phyloP scores from a whole-genome alignment of 2,329 filamentous ascomycete genomes.

The Xylaria arbuscula region DNA sequence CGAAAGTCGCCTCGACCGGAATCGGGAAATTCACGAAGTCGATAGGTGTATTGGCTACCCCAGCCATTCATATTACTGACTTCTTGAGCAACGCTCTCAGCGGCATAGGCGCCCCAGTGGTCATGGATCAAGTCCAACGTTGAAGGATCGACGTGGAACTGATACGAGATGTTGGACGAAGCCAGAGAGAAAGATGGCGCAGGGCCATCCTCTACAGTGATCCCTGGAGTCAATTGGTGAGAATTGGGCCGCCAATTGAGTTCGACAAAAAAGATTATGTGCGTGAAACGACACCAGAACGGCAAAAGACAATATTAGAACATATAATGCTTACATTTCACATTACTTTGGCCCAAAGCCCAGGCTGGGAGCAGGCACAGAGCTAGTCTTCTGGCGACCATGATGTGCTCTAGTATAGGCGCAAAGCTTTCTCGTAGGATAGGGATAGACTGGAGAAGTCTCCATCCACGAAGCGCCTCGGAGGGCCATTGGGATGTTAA shows the following conservation, averaged over 20 bases:
- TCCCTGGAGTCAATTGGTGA: conserved; percentile 41
- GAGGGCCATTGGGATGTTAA: conserved; percentile 21
- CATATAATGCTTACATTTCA: conserved; percentile 32
- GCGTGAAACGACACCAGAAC: not conserved
- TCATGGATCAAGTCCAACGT: conserved; percentile 69
- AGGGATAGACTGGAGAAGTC: not conserved
- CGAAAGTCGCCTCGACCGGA: conserved; percentile 72
- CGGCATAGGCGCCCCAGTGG: conserved; percentile 68
- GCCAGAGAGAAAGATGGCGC: conserved; percentile 45
- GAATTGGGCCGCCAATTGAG: conserved; percentile 22
- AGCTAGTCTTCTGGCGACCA: conserved; percentile 32
- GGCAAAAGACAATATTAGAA: not conserved
- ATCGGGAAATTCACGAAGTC: conserved; percentile 72
- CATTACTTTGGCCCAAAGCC: conserved; percentile 32
- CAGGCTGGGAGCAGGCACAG: conserved; percentile 33
- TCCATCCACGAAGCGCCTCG: conserved; percentile 6
- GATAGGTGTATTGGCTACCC: conserved; percentile 61
- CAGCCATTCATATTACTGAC: conserved; percentile 64
- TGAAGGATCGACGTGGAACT: conserved; percentile 69
- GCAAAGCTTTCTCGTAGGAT: conserved; percentile 12
- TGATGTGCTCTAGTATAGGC: conserved; percentile 25
- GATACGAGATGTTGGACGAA: conserved; percentile 63
- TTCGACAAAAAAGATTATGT: not conserved
- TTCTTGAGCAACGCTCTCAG: conserved; percentile 62
- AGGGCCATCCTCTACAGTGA: conserved; percentile 43